Evolutionary conservation across 345 rosid genomes (phyloP), one percentile per base, ranked within the genome.

Genomic region (Citrus sp.): DNA sequence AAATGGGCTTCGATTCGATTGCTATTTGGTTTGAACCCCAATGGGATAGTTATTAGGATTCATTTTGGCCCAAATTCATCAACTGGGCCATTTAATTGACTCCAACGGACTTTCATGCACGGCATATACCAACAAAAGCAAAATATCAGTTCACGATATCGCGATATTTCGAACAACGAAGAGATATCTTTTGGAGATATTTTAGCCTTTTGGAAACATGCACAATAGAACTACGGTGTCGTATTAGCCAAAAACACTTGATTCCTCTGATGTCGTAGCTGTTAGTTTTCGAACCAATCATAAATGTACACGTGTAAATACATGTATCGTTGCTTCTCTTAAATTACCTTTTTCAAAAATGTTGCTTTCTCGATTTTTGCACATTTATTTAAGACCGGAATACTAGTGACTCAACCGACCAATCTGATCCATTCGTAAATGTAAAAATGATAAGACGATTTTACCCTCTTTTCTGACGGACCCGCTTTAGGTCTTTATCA

Each of bases 331-430:
- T 24, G 8, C 4, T 60, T 59, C 35, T 58, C 40, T 2, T 6
- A 3, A 19, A 3, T 22, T 35, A 0, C 7, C 16, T 73, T 60
- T 72, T 8, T 2, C 0, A 9, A 59, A 73, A 59, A 8, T 18
- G 22, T 0, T 30, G 71, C 79, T 78, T 82, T 82, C 77, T 67
- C 51, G 18, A 55, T 73, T 70, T 77, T 65, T 13, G 46, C 78
- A 55, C 67, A 8, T 30, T 74, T 73, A 0, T 74, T 68, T 51
- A 60, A 35, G 76, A 68, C 61, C 35, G 0, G 27, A 61, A 46
- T 14, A 6, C 28, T 46, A 2, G 79, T 78, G 32, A 86, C 89
- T 79, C 77, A 64, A 66, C 81, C 84, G 85, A 79, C 86, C 81
- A 76, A 80, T 81, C 80, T 75, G 51, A 85, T 87, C 86, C 88